Evolutionary conservation across 1,284 basidiomycete genomes (phyloP), one percentile per base, ranked within the genome.

Genomic region (Lentinula novae-zelandiae): DNA sequence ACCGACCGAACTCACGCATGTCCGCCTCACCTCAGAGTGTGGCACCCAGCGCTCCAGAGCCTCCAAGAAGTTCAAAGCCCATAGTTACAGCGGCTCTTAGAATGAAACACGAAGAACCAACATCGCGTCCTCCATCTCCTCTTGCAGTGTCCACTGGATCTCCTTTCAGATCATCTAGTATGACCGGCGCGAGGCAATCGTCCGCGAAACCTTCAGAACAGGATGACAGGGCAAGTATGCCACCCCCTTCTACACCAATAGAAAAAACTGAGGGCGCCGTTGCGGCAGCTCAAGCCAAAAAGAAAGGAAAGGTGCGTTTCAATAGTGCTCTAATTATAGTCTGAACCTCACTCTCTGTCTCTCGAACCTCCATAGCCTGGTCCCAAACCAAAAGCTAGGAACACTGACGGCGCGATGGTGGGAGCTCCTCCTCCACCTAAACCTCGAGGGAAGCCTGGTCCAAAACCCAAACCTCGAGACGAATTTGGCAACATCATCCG

Each of bases 151-250:
- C 71, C 8, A 53, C 59, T 6, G 42, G 67, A 15, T 67, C 71
- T 15, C 62, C 67, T 17, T 58, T 66, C 38, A 62, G 67, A 2
- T 61, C 67, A 34, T 60, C 66, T 3, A 54, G 67, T 42, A 27
- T 31, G 33, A 53, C 20, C 39, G 54, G 53, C n/a, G 27, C 27
- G 15, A 48, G 63, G 10, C 57, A 36, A n/a, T 65, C 69, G 20
- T 71, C 73, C 15, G 63, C 69, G 7, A 69, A 67, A 15, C 67
- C 70, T 42, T 57, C 46, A 34, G 56, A 58, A 46, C 66, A 70
- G 2, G 69, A 73, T 10, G 84, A 86, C 51, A 76, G 80, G 22
- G 79, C 73, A 2, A 85, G 84, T 1, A 85, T 85, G 81, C 84
- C 83, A 13, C 85, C 84, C 36, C 82, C 83, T 9, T 68, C 78